These are phyloP conservation scores for Heliamphora pulchella DNA, from an alignment of 179 eudicot species.

Conservation along the genomic window DNA sequence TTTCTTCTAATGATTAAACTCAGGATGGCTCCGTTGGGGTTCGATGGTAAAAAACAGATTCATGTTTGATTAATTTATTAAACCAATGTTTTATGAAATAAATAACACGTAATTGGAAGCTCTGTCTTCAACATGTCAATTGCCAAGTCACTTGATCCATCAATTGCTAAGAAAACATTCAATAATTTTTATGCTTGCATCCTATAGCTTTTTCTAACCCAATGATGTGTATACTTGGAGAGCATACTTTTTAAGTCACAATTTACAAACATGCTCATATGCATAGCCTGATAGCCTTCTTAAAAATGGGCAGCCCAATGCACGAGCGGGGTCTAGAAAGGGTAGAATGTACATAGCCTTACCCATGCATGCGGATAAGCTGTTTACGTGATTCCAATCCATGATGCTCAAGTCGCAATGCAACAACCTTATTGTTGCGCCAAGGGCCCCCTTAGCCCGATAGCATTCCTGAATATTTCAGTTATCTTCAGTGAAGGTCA, in stretches of 20 bases:
- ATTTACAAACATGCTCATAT: not conserved
- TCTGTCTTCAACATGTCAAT: too few species aligned
- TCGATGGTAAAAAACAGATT: not conserved
- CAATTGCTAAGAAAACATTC: not conserved
- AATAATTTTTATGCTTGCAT: not conserved
- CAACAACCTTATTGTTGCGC: too few species aligned
- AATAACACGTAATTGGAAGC: too few species aligned
- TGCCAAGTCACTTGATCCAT: too few species aligned
- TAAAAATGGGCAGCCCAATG: too few species aligned
- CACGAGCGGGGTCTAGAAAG: too few species aligned
- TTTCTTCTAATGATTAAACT: not conserved
- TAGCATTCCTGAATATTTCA: not conserved
- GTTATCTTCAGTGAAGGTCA: slow-evolving; percentile 13
- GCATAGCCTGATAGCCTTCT: not conserved
- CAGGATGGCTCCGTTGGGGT: not conserved
- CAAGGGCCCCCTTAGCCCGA: too few species aligned
- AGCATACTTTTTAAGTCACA: not conserved
- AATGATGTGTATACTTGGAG: not conserved
- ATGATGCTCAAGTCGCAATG: too few species aligned
- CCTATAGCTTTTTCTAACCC: not conserved
- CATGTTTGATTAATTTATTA: not conserved
- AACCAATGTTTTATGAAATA: not conserved
- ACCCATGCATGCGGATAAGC: too few species aligned
- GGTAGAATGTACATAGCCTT: too few species aligned
- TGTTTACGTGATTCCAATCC: too few species aligned